Evolutionary conservation across 139 green algal genomes (phyloP), one percentile per base, ranked within the genome.

Genomic region (Spirogloea muscicola): DNA sequence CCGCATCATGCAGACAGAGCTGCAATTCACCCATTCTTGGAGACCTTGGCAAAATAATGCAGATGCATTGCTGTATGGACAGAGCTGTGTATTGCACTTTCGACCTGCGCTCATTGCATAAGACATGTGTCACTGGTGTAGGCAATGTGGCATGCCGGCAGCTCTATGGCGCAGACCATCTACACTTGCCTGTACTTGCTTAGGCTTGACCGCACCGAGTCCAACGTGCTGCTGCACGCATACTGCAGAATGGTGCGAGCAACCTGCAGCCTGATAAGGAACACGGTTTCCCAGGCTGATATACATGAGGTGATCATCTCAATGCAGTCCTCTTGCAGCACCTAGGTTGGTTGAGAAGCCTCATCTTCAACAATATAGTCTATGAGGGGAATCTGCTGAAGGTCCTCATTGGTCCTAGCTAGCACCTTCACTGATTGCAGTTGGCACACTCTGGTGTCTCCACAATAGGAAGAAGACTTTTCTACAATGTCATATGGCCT

Each of bases 131-230:
- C n/a, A n/a, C n/a, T n/a, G n/a, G 13, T 71, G 21, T 58, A 79
- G 70, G 62, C 60, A 3, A 89, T 77, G 0, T 96, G 89, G 88
- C 88, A 94, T 48, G 37, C 27, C 3, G 90, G 90, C 1, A 68
- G 84, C 43, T 71, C 87, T 9, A 73, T 96, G 18, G 85, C 91
- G 21, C 83, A 90, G 69, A 95, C 91, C 0, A 84, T 97, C 0
- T 96, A 89, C 81, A 85, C 86, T 18, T 91, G 84, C 52, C 74
- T 96, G 21, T 94, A 96, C 83, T 87, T 97, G 86, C 82, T 94
- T 43, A 21, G 65, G 37, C 58, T 64, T 49, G 48, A 74, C 16
- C 25, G 49, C 2, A 74, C 74, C 7, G 4, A 21, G 3, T 4
- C 27, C 36, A 84, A 87, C 41, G 33, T 31, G 1, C 38, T 82